phyloP scores from a whole-genome alignment of 768 basidiomycete genomes.

The Sutorius australiensis region DNA sequence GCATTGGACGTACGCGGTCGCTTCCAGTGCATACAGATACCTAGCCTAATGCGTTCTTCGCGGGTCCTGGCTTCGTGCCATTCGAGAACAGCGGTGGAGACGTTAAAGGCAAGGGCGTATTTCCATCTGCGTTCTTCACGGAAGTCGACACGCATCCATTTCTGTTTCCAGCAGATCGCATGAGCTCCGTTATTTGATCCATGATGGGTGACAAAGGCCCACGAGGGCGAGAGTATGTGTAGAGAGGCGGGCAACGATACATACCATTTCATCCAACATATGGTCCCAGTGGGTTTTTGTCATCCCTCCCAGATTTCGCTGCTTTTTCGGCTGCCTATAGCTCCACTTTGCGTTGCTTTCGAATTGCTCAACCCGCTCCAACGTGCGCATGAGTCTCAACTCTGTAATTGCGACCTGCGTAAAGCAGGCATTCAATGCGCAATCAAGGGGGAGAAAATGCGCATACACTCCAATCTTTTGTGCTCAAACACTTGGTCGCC shows the following conservation, averaged over 20 bases:
- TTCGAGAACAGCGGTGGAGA: slow-evolving; percentile 78
- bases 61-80: slow-evolving; percentile 77
- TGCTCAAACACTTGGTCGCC: slow-evolving; percentile 73
- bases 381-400: slow-evolving; percentile 68
- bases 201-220: background rate
- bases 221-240: background rate
- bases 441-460: slow-evolving; percentile 14
- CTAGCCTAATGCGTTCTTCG: slow-evolving; percentile 60
- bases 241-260: slow-evolving; percentile 20
- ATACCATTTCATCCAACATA: slow-evolving; percentile 92
- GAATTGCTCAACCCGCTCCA: slow-evolving; percentile 81
- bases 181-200: slow-evolving; percentile 6
- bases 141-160: slow-evolving; percentile 97
- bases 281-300: slow-evolving; percentile 93
- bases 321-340: slow-evolving; percentile 93
- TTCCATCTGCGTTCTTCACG: slow-evolving; percentile 95
- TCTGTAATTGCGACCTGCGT: slow-evolving; percentile 75
- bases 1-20: slow-evolving; percentile 37
- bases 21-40: slow-evolving; percentile 68
- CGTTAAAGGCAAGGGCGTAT: slow-evolving; percentile 71
- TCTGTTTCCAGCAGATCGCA: slow-evolving; percentile 43
- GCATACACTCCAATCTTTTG: slow-evolving; percentile 78
- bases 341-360: slow-evolving; percentile 84
- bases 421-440: background rate
- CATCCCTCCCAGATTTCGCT: slow-evolving; percentile 69